Percentiles rank a stretch among this genome's conserved stretches.
phyloP scores from a whole-genome alignment of 768 basidiomycete genomes.

The Pulveroboletus sp. region DNA sequence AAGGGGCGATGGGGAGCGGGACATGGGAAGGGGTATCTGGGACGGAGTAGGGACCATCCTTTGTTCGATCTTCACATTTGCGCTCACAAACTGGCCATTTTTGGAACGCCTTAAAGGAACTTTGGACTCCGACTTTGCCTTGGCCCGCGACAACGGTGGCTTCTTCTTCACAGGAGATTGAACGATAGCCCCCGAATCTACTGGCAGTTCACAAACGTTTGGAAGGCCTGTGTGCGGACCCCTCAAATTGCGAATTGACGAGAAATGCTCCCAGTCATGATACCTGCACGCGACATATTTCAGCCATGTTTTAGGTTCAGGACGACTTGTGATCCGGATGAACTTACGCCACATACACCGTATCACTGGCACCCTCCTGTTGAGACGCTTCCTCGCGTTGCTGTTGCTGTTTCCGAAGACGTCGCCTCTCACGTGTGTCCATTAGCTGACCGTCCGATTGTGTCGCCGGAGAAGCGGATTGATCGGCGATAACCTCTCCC shows the following conservation, averaged over 20 bases:
- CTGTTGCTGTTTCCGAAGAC: conserved; percentile 38
- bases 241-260: conserved; percentile 80
- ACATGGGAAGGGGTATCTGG: conserved; percentile 36
- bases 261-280: conserved; percentile 94
- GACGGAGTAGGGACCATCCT: conserved; percentile 22
- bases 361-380: conserved; percentile 28
- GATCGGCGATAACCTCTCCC: conserved; percentile 35
- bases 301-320: conserved; percentile 1
- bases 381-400: conserved; percentile 19
- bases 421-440: conserved; percentile 43
- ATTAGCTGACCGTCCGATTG: conserved; percentile 21
- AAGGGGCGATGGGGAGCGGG: conserved; percentile 35
- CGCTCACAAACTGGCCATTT: conserved; percentile 21
- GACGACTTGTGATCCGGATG: conserved; percentile 7
- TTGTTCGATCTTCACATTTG: conserved; percentile 22
- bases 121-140: conserved; percentile 23
- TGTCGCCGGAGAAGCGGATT: conserved; percentile 23
- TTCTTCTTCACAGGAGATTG: conserved; percentile 35
- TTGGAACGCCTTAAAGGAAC: conserved; percentile 12
- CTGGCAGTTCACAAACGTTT: conserved; percentile 47
- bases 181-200: conserved; percentile 27
- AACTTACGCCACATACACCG: conserved; percentile 84
- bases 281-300: conserved; percentile 45
- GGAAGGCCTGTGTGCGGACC: conserved; percentile 82
- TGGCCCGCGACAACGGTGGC: conserved; percentile 29